phyloP scores from a whole-genome alignment of 805 yeast genomes.

The Millerozyma miso region DNA sequence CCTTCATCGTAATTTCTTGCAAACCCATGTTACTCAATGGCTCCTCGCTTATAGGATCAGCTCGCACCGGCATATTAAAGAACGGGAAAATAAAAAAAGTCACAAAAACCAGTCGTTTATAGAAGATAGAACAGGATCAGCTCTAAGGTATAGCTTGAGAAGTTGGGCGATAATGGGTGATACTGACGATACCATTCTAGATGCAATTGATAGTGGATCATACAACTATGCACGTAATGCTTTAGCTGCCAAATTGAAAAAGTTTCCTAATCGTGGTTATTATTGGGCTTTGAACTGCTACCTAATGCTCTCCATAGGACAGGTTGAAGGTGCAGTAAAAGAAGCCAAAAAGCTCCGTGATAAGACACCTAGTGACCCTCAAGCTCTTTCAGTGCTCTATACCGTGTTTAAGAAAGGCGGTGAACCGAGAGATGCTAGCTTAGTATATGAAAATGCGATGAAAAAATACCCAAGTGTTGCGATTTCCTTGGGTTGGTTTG shows the following conservation, averaged over 20 bases:
- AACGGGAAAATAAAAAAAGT: not conserved
- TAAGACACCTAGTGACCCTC: constrained; percentile 51
- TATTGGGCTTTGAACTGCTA: constrained; percentile 45
- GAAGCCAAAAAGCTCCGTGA: constrained; percentile 23
- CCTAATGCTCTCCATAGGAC: constrained; percentile 29
- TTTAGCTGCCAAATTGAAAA: constrained; percentile 44
- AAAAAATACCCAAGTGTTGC: constrained; percentile 52
- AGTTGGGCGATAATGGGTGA: constrained; percentile 11
- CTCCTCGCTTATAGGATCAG: no score
- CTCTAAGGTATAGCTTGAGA: not conserved
- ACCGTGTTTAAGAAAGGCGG: constrained; percentile 41
- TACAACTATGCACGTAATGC: constrained; percentile 50
- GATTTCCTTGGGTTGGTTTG: constrained; percentile 55
- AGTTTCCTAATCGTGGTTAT: constrained; percentile 55
- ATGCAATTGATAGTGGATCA: constrained; percentile 50
- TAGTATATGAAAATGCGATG: constrained; percentile 54
- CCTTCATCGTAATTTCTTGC: no score
- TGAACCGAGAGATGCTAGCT: constrained; percentile 33
- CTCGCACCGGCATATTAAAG: not conserved
- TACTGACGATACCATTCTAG: constrained; percentile 26
- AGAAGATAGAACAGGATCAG: not conserved
- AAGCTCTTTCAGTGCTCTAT: constrained; percentile 46
- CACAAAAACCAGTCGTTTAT: not conserved
- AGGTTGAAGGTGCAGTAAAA: constrained; percentile 27
- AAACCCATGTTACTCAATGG: no score